Conservation (phyloP, 495 filamentous ascomycete genomes). For the Penicillium turbatum region DNA sequence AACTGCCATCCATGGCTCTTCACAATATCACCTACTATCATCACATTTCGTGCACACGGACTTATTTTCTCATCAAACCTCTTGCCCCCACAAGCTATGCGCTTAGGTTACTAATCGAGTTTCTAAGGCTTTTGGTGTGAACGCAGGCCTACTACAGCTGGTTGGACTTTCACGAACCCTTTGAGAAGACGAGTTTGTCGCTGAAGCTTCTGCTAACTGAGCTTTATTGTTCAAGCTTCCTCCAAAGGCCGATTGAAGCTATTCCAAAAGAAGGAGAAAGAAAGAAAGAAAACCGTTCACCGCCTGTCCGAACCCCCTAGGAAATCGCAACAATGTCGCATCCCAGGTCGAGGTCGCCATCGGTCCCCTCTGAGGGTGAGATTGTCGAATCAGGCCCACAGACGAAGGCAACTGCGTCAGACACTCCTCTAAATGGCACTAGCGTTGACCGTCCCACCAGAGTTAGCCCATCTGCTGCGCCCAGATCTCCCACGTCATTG, state of each 20-base stretch:
- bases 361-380: conserved; percentile 72
- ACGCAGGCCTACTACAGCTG: conserved; percentile 41
- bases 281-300: not conserved
- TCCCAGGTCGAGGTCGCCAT: conserved; percentile 44
- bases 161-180: conserved; percentile 46
- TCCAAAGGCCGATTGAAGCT: conserved; percentile 23
- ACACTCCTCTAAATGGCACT: conserved; percentile 67
- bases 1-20: not conserved
- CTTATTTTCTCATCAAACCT: not conserved
- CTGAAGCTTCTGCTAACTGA: conserved; percentile 32
- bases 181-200: conserved; percentile 18
- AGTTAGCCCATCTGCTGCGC: conserved; percentile 46
- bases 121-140: conserved; percentile 31
- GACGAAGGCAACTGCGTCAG: conserved; percentile 71
- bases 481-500: conserved; percentile 48
- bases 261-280: not conserved
- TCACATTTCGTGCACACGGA: not conserved
- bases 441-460: conserved; percentile 72
- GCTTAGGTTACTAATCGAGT: conserved; percentile 18
- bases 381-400: conserved; percentile 72
- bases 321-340: conserved; percentile 27
- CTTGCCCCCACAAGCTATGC: conserved; percentile 13
- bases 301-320: not conserved
- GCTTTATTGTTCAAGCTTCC: conserved; percentile 21
- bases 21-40: conserved; percentile 2